Evolutionary conservation across 805 yeast genomes (phyloP).

Genomic region (Lipomyces orientalis): DNA sequence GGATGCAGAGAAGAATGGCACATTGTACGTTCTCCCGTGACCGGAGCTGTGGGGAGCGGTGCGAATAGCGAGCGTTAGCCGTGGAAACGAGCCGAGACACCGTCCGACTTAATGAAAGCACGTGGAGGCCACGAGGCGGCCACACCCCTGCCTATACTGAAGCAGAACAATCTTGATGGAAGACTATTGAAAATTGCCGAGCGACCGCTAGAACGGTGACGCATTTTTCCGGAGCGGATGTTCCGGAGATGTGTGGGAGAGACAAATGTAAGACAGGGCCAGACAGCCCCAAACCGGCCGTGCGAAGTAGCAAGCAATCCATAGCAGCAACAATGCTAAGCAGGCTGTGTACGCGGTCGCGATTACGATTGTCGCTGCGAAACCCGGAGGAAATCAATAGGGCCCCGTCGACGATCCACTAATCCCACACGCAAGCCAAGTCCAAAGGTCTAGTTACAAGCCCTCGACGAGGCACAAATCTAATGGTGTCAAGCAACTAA

Average conservation of each 20-base stretch:
- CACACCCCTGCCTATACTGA: background rate
- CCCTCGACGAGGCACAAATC: too few species aligned
- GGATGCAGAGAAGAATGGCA: background rate
- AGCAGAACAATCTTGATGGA: background rate
- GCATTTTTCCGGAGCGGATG: background rate
- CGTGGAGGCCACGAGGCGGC: background rate
- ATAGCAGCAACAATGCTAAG: background rate
- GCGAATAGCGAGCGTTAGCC: background rate
- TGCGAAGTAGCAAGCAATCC: background rate
- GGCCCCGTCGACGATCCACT: background rate
- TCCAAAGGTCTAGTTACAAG: too few species aligned
- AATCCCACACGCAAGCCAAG: background rate
- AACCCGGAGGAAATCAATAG: background rate
- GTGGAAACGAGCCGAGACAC: background rate
- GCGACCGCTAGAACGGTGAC: background rate
- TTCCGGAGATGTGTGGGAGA: background rate
- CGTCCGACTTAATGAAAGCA: conserved; percentile 1
- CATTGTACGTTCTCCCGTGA: background rate
- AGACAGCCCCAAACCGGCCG: background rate
- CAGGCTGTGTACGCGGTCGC: background rate
- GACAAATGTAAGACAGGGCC: background rate
- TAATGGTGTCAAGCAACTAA: too few species aligned
- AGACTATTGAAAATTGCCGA: background rate
- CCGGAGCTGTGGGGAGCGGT: background rate
- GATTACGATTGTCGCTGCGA: background rate